Conservation (phyloP, 2,329 filamentous ascomycete species). For the Herpomyces periplanetae region DNA sequence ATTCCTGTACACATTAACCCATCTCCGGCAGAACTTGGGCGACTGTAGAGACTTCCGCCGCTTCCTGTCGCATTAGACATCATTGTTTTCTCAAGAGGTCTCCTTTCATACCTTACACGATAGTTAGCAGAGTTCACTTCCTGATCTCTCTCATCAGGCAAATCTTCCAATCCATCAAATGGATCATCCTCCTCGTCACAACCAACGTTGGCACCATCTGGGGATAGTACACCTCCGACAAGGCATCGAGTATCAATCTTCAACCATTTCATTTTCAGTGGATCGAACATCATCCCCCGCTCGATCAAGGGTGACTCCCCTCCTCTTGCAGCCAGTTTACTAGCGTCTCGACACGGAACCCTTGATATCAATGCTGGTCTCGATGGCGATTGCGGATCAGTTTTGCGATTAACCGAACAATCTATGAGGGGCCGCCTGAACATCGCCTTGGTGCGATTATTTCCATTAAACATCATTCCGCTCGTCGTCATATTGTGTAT, state of each 20-base stretch:
- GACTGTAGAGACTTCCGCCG: constrained; percentile 1
- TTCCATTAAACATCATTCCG: constrained; percentile 9
- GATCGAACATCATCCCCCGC: constrained; percentile 94
- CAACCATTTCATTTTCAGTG: constrained; percentile 86
- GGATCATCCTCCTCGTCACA: constrained; percentile 54
- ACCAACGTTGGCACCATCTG: constrained; percentile 14
- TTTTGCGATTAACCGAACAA: constrained; percentile 6
- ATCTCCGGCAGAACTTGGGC: constrained; percentile 2
- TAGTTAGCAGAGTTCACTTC: constrained; percentile 1
- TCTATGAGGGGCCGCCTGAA: constrained; percentile 8
- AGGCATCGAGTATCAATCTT: constrained; percentile 15
- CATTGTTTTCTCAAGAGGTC: constrained; percentile 3
- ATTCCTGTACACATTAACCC: constrained; percentile 2
- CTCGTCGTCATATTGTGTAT: constrained; percentile 7
- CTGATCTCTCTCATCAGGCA: constrained; percentile 21
- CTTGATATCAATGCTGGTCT: constrained; percentile 10
- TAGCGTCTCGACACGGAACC: constrained; percentile 43
- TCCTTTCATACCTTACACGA: constrained; percentile 1
- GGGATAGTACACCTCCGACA: constrained; percentile 7
- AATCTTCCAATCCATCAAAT: constrained; percentile 72
- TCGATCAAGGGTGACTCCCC: constrained; percentile 62
- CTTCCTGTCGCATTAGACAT: constrained; percentile 4
- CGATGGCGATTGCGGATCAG: constrained; percentile 3
- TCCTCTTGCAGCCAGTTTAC: constrained; percentile 22
- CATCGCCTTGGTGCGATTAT: constrained; percentile 6